Base-by-base conservation (phyloP, 371 early-diverging fungal genomes). In the Neoconidiobolus thromboides region DNA sequence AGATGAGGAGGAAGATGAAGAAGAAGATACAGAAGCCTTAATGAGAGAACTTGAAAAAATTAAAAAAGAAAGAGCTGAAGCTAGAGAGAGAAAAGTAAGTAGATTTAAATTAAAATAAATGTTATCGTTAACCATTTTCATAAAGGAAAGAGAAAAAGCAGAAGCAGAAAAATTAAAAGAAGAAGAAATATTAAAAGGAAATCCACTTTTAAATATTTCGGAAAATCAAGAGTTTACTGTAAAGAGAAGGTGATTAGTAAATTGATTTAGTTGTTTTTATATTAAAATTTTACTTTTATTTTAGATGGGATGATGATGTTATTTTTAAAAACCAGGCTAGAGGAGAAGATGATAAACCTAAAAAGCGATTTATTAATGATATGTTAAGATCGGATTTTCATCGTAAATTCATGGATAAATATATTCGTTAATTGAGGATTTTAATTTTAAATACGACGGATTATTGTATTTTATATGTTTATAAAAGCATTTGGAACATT, bases 361-460 rank as follows among this genome's bases (percentile, higher is more conserved):
- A 87, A 69, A 93, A 92, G 75, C 76, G 95, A 59, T 96, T 95
- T 73, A 82, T 95, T 65, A 96, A 96, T 71, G 97, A 96, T 65
- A 82, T 91, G 74, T 69, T 93, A 44, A 80, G 97, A 50, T 87
- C 87, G 10, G 96, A 94, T 71, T 96, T 94, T 69, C 96, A 96
- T 65, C 76, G 89, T 65, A 87, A 88, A 70, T 96, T 96, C 70
- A 88, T 96, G 85, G 71, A 73, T 49, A 91, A 92, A 75, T 94
- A 89, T 58, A 76, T 87, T 58, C 81, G 77, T 51, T 86, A 79
- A 62, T 61, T 53, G 12, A 26, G 26, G 26, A 26, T 26, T 26
- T 26, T 26, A 26, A 26, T 26, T 26, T 26, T 26, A 26, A 26
- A 26, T 26, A 26, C 26, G 26, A 26, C 26, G 26, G 26, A 26